Evolutionary conservation across 305 asterid genomes (phyloP).

Genomic region (Fraxinus nigra): DNA sequence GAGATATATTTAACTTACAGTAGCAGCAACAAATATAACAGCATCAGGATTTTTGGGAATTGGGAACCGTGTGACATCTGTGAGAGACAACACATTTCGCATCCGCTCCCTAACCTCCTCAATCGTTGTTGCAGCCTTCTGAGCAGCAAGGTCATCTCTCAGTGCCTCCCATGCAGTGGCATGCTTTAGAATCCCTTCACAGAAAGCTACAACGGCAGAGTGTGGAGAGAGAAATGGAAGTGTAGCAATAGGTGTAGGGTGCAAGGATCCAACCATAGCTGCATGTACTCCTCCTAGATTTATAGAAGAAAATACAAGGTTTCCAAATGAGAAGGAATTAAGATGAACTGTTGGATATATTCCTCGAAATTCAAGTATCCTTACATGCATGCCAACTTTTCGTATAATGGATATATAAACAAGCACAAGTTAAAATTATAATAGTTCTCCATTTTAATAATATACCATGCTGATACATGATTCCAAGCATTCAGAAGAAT

Average conservation of each 20-base stretch:
- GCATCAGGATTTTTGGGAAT: slow-evolving; percentile 82
- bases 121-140: slow-evolving; percentile 52
- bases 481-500: slow-evolving; percentile 1
- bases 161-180: slow-evolving; percentile 99
- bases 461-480: not conserved
- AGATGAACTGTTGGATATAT: not conserved
- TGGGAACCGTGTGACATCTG: slow-evolving; percentile 95
- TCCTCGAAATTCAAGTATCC: not conserved
- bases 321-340: not conserved
- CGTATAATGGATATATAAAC: not conserved
- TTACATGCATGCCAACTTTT: not conserved
- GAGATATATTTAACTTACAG: slow-evolving; percentile 51
- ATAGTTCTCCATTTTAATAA: not conserved
- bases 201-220: slow-evolving; percentile 96
- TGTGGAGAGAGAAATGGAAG: slow-evolving; percentile 74
- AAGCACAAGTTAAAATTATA: not conserved
- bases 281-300: slow-evolving; percentile 81
- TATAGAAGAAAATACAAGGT: slow-evolving; percentile 6
- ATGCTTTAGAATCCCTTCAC: slow-evolving; percentile 90
- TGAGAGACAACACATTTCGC: slow-evolving; percentile 84
- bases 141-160: slow-evolving; percentile 61
- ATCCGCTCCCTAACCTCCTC: slow-evolving; percentile 88
- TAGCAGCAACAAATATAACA: slow-evolving; percentile 87
- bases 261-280: slow-evolving; percentile 51
- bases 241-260: slow-evolving; percentile 44